Percentiles rank a stretch among this genome's conserved stretches.
Evolutionary conservation across 2,329 filamentous ascomycete species (phyloP).

Genomic region (Aspergillus fischeri): DNA sequence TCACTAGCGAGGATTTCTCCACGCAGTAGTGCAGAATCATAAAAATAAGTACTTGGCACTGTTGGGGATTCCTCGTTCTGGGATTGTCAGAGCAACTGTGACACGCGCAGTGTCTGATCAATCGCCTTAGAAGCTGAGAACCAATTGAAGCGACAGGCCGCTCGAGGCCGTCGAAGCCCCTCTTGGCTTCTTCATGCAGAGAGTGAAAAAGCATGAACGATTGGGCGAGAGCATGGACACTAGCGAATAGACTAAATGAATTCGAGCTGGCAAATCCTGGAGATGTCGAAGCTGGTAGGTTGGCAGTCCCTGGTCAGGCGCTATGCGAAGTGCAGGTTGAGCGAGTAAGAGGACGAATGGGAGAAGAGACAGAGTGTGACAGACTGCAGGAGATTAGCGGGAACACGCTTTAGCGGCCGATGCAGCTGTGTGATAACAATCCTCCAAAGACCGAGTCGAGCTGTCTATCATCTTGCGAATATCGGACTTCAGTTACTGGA

Average conservation of each 20-base stretch:
- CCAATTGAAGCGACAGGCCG: constrained; percentile 10
- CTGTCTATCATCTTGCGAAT: background rate
- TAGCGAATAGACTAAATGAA: background rate
- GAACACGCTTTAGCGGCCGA: constrained; percentile 17
- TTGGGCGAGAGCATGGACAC: background rate
- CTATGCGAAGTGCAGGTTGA: constrained; percentile 4
- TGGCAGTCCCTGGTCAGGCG: constrained; percentile 10
- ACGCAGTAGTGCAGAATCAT: background rate
- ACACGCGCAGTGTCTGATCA: constrained; percentile 10
- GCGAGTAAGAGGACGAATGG: constrained; percentile 6
- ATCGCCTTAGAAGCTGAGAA: constrained; percentile 1
- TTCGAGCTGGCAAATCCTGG: background rate
- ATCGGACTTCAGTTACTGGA: background rate
- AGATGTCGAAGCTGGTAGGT: background rate
- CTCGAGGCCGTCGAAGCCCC: background rate
- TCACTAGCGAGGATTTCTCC: background rate
- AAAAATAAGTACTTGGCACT: background rate
- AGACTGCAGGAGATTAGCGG: constrained; percentile 18
- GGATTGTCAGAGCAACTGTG: background rate
- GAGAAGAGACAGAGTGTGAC: constrained; percentile 4
- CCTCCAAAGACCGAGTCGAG: background rate
- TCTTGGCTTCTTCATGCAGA: constrained; percentile 16
- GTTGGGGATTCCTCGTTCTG: background rate
- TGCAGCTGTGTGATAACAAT: constrained; percentile 3
- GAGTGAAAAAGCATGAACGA: background rate